phyloP scores from a whole-genome alignment of 768 basidiomycete species.

The Lactarius trivialis region DNA sequence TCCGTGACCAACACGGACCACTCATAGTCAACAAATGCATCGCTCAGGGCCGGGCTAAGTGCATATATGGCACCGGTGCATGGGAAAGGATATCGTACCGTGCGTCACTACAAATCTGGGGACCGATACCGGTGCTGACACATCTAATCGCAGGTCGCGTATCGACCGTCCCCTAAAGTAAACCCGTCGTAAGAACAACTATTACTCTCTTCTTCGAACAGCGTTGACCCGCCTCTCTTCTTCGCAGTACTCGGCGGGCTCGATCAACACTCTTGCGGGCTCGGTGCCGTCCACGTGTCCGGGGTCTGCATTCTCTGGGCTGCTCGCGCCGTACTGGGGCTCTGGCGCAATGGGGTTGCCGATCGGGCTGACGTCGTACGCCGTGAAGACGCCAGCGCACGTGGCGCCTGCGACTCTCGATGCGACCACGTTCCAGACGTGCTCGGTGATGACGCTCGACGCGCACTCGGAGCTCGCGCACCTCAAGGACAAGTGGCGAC shows the following conservation, averaged over 20 bases:
- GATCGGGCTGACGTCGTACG: conserved; percentile 83
- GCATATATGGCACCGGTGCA: conserved; percentile 96
- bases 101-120: conserved; percentile 28
- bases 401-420: conserved; percentile 93
- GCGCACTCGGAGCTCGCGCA: conserved; percentile 71
- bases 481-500: conserved; percentile 90
- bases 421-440: conserved; percentile 93
- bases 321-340: conserved; percentile 98
- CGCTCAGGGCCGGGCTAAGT: conserved; percentile 90
- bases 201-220: too few relatives aligned
- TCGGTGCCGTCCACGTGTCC: conserved; percentile 65
- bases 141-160: conserved; percentile 60
- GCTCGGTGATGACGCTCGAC: conserved; percentile 90
- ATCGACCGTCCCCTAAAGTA: conserved; percentile 68
- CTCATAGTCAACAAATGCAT: conserved; percentile 96
- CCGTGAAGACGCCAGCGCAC: conserved; percentile 88
- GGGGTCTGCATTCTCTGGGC: conserved; percentile 93
- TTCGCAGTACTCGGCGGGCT: conserved; percentile 62
- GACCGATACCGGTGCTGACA: neutral
- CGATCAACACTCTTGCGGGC: conserved; percentile 81
- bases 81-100: conserved; percentile 83
- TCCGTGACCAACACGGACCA: conserved; percentile 98
- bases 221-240: neutral
- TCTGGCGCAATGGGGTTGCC: conserved; percentile 80
- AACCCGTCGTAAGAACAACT: conserved; percentile 51